phyloP scores from a whole-genome alignment of 106 monocot genomes.

The Alisma plantagoaquatica region DNA sequence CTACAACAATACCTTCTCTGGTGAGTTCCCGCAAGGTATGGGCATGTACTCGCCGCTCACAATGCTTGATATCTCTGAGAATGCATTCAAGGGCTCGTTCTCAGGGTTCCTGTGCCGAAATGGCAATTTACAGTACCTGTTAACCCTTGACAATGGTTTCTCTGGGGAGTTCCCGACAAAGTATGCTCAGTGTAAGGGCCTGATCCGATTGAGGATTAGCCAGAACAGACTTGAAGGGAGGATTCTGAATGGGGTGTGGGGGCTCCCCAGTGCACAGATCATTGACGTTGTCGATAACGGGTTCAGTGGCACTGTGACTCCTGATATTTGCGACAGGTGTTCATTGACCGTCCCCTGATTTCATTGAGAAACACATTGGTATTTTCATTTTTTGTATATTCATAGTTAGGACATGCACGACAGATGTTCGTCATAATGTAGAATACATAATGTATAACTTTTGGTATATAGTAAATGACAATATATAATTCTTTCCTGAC shows the following conservation, averaged over 20 bases:
- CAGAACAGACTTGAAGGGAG: conserved; percentile 38
- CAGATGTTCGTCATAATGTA: no score
- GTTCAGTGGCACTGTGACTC: conserved; percentile 41
- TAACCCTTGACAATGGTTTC: conserved; percentile 68
- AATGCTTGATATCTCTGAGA: conserved; percentile 82
- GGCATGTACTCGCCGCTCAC: conserved; percentile 61
- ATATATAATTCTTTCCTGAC: no score
- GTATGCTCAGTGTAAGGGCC: conserved; percentile 49
- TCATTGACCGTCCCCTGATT: no score
- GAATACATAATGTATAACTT: no score
- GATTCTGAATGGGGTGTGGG: conserved; percentile 48
- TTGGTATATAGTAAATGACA: no score
- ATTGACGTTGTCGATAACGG: conserved; percentile 53
- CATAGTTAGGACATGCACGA: no score
- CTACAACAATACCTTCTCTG: conserved; percentile 63
- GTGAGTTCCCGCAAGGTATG: conserved; percentile 50
- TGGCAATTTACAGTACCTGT: conserved; percentile 42
- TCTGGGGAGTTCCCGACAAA: conserved; percentile 60
- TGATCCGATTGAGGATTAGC: conserved; percentile 60
- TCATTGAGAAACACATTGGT: no score
- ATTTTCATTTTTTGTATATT: no score
- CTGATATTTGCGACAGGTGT: conserved; percentile 38
- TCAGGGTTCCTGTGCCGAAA: conserved; percentile 63
- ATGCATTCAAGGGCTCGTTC: conserved; percentile 55
- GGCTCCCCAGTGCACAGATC: conserved; percentile 36